Evolutionary conservation across 2,329 filamentous ascomycete species (phyloP).

Genomic region (Colletotrichum sp.): DNA sequence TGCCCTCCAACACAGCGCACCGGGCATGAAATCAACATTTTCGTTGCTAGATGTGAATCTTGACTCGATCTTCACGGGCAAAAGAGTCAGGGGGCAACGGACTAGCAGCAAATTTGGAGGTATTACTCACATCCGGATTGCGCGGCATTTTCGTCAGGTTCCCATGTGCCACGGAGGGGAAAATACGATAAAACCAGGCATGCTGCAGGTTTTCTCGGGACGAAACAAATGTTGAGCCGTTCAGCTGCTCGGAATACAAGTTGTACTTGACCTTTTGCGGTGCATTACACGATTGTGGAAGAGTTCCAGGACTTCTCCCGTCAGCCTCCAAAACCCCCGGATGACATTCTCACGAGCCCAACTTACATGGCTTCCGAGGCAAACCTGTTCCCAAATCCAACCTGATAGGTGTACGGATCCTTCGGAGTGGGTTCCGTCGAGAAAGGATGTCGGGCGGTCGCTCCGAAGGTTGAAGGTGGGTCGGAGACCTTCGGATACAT

Average conservation of each 20-base stretch:
- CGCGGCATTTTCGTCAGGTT: slow-evolving; percentile 3
- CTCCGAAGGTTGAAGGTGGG: neutral
- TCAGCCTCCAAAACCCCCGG: neutral
- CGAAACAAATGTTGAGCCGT: slow-evolving; percentile 41
- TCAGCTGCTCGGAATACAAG: slow-evolving; percentile 53
- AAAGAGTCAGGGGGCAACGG: neutral
- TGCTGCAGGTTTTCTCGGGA: slow-evolving; percentile 17
- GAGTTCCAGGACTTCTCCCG: slow-evolving; percentile 9
- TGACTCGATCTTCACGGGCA: slow-evolving; percentile 23
- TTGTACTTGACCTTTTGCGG: slow-evolving; percentile 47
- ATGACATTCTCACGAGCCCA: neutral
- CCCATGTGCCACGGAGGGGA: slow-evolving; percentile 30
- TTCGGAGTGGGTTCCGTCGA: slow-evolving; percentile 4
- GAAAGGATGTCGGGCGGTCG: slow-evolving; percentile 20
- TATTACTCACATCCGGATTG: slow-evolving; percentile 13
- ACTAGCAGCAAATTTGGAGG: neutral
- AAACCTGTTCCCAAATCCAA: slow-evolving; percentile 26
- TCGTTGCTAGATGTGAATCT: slow-evolving; percentile 45
- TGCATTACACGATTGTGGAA: slow-evolving; percentile 34
- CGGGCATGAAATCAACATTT: slow-evolving; percentile 40
- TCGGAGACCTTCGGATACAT: neutral
- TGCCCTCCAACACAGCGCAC: slow-evolving; percentile 46
- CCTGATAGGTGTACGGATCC: slow-evolving; percentile 26
- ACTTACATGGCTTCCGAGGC: slow-evolving; percentile 26
- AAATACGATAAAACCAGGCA: slow-evolving; percentile 35